A percentile compares a stretch with the other conserved stretches of the same genome.
Conservation (phyloP, 1,139 yeast species). For the Protomyces inundatus region DNA sequence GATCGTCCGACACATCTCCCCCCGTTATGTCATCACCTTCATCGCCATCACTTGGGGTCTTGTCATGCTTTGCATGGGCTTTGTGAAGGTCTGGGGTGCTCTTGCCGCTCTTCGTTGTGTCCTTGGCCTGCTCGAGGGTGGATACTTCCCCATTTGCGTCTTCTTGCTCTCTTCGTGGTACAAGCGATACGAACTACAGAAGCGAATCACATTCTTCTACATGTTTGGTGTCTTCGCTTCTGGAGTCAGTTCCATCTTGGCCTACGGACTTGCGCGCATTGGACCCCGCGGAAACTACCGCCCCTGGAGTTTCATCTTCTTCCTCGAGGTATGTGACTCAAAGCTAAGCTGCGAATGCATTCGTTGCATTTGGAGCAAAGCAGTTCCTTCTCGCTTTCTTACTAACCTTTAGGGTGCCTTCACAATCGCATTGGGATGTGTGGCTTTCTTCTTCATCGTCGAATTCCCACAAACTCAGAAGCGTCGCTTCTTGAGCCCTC, state of each 20-base stretch:
- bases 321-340: conserved; percentile 45
- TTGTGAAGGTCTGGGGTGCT: conserved; percentile 52
- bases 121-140: conserved; percentile 29
- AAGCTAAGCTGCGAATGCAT: conserved; percentile 43
- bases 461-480: conserved; percentile 20
- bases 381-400: no score
- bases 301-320: conserved; percentile 75
- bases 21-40: conserved; percentile 44
- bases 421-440: conserved; percentile 52
- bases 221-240: conserved; percentile 33
- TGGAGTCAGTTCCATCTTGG: conserved; percentile 2
- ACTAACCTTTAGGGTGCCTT: conserved; percentile 32
- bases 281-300: conserved; percentile 58
- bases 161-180: conserved; percentile 27
- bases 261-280: conserved; percentile 35
- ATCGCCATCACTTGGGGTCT: conserved; percentile 30
- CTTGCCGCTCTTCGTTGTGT: conserved; percentile 46
- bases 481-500: not conserved
- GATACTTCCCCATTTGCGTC: conserved; percentile 33
- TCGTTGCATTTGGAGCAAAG: no score
- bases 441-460: conserved; percentile 41
- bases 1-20: conserved; percentile 52
- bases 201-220: conserved; percentile 26
- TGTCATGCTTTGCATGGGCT: conserved; percentile 46
- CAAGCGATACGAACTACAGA: conserved; percentile 26